Base-by-base conservation (phyloP, 305 asterid genomes). In the Fraxinus nigra region DNA sequence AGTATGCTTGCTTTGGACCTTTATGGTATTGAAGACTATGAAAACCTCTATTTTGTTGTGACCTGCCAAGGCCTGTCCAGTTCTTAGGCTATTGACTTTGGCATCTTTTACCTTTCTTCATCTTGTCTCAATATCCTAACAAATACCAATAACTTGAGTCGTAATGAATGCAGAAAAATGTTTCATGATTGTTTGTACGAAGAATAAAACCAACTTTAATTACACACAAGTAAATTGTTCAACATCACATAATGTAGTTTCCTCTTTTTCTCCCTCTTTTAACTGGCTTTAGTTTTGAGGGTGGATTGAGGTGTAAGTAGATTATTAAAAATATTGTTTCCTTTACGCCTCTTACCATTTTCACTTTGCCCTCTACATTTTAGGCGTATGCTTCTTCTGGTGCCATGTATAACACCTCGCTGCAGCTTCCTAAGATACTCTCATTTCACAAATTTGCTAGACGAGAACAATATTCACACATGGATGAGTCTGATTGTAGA, bases 381-480 rank as follows among this genome's bases (percentile, higher is more conserved):
- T 91, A 97, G 99, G 98, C 97, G 54, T 93, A 90, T 89, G 98
- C 97, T 89, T 84, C 95, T 72, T 90, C 95, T 81, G 97, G 98
- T 85, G 91, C 96, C 84, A 92, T 88, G 88, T 86, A 82, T 46
- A 89, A 87, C 85, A 84, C 90, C 77, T 84, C 87, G 22, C 80
- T 84, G 74, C 97, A 85, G 83, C 91, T 94, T 87, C 99, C 99
- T 37, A 97, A 97, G 94, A 97, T 97, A 85, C 95, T 95, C 67
- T 97, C 98, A 0, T 97, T 97, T 87, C 92, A 92, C 87, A 95
- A 97, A 85, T 97, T 97, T 83, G 97, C 99, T 85, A 91, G 92
- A 89, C 98, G 98, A 43, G 99, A 89, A 76, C 98, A 94, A 85
- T 83, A 89, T 84, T 77, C 90, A 74, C 90, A 85, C 74, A 84